These are phyloP conservation scores for Globisporangium canariense DNA, from an alignment of 352 stramenopile genomes.

Conservation along the genomic window DNA sequence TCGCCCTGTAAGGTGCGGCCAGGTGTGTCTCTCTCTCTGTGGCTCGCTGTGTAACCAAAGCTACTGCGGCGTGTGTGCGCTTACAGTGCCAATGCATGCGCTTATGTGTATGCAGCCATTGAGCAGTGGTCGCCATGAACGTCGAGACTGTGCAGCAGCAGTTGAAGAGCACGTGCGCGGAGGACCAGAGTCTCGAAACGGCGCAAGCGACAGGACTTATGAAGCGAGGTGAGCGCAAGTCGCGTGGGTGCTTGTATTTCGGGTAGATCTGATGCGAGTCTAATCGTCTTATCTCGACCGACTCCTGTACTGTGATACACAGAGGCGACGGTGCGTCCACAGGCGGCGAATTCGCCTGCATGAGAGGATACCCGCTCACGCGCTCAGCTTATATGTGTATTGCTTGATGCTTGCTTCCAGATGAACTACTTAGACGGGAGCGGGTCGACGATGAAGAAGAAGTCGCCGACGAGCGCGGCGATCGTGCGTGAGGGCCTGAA, in stretches of 20 bases:
- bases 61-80: too few species aligned
- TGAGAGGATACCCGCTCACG: too few species aligned
- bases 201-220: neutral
- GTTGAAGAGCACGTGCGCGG: neutral
- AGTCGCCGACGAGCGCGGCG: constrained; percentile 34
- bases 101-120: neutral
- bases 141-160: neutral
- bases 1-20: too few species aligned
- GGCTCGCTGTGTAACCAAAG: too few species aligned
- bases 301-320: neutral
- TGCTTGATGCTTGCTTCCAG: neutral
- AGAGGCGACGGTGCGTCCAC: constrained; percentile 8
- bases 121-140: constrained; percentile 2
- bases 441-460: constrained; percentile 27
- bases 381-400: too few species aligned
- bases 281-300: neutral
- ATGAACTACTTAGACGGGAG: constrained; percentile 26
- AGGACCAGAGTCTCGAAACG: neutral
- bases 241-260: neutral
- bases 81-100: neutral
- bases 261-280: neutral
- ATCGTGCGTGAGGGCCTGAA: constrained; percentile 57
- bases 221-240: constrained; percentile 12
- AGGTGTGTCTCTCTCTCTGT: too few species aligned
- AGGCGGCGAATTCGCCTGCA: too few species aligned